Evolutionary conservation across 495 filamentous ascomycete genomes (phyloP).

Genomic region (Cenococcum geophilum): DNA sequence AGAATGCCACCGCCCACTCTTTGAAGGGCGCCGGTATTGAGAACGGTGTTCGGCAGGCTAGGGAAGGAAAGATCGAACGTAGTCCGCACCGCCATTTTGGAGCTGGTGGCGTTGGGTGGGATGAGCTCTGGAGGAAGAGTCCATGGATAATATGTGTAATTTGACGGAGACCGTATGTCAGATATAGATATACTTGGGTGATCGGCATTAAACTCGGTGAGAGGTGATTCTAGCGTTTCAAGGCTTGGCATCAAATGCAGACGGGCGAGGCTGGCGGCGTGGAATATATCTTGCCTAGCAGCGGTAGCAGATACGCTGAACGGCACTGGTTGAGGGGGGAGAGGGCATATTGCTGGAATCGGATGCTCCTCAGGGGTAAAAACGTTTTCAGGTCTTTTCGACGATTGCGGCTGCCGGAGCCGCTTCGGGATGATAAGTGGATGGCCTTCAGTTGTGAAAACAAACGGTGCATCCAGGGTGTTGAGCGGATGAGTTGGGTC

Average conservation of each 20-base stretch:
- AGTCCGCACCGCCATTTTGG: constrained; percentile 52
- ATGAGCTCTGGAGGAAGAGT: constrained; percentile 71
- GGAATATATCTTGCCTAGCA: constrained; percentile 79
- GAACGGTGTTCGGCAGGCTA: constrained; percentile 51
- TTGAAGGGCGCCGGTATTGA: constrained; percentile 42
- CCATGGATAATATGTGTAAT: constrained; percentile 89
- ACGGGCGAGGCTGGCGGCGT: constrained; percentile 79
- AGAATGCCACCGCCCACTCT: constrained; percentile 60
- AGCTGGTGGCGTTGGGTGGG: constrained; percentile 66
- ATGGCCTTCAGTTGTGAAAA: constrained; percentile 95
- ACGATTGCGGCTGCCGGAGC: constrained; percentile 1
- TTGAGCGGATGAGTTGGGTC: constrained; percentile 82
- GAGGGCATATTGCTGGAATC: constrained; percentile 49
- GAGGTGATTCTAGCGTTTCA: constrained; percentile 47
- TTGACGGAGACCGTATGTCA: constrained; percentile 58
- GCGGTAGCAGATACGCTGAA: constrained; percentile 74
- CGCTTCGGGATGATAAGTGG: constrained; percentile 72
- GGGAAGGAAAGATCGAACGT: constrained; percentile 81
- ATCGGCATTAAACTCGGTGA: constrained; percentile 46
- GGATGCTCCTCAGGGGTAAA: constrained; percentile 12
- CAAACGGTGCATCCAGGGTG: constrained; percentile 73
- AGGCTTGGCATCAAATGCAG: constrained; percentile 66
- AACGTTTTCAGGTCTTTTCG: background rate
- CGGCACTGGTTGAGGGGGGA: constrained; percentile 50
- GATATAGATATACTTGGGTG: constrained; percentile 52